phyloP scores from a whole-genome alignment of 148 eudicot species.

The Rhododendron henanense region DNA sequence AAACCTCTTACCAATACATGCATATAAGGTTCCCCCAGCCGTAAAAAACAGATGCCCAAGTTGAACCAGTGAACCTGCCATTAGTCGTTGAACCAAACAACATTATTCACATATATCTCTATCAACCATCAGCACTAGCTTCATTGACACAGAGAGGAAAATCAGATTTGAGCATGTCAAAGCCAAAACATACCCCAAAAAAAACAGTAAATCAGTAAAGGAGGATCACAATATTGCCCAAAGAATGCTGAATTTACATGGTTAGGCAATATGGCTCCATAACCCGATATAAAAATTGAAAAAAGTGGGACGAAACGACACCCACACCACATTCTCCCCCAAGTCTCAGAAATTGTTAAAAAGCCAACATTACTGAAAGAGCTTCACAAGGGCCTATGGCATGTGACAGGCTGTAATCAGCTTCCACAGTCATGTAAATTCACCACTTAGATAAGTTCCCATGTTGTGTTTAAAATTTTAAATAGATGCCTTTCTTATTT shows the following conservation, averaged over 20 bases:
- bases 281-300: background rate
- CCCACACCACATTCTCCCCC: background rate
- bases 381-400: background rate
- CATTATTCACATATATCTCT: background rate
- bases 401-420: background rate
- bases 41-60: slow-evolving; percentile 75
- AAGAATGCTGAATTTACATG: background rate
- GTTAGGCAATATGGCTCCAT: background rate
- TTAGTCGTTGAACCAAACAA: background rate
- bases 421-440: background rate
- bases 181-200: background rate
- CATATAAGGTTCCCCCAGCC: slow-evolving; percentile 95
- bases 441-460: background rate
- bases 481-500: background rate
- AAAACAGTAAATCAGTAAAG: background rate
- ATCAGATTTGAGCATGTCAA: background rate
- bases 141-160: background rate
- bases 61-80: slow-evolving; percentile 89
- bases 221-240: background rate
- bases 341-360: too few species aligned
- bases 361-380: background rate
- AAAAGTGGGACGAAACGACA: background rate
- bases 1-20: slow-evolving; percentile 57
- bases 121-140: background rate
- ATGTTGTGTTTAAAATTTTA: background rate